Conservation (phyloP, 2,329 filamentous ascomycete species). For the Endoconidiophora laricicola region DNA sequence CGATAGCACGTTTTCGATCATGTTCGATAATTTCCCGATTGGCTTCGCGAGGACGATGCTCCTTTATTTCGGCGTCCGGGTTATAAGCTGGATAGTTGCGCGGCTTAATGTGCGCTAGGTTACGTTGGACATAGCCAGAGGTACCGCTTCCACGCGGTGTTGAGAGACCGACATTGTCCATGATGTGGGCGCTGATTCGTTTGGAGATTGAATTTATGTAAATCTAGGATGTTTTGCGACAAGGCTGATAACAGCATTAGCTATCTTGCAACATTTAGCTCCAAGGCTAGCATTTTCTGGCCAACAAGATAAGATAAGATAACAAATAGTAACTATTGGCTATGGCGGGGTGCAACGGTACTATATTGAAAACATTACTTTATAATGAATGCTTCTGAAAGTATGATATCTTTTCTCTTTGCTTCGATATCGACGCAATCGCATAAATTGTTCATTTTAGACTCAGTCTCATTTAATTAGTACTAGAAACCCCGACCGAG, state of each 20-base stretch:
- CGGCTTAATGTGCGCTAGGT: constrained; percentile 72
- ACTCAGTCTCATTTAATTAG: too few relatives aligned
- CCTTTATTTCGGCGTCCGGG: constrained; percentile 52
- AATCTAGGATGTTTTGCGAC: not conserved
- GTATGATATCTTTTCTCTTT: too few relatives aligned
- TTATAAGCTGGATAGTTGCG: constrained; percentile 51
- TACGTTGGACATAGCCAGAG: constrained; percentile 93
- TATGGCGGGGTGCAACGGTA: constrained; percentile 1
- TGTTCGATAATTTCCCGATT: constrained; percentile 90
- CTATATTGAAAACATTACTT: not conserved
- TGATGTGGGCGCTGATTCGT: not conserved
- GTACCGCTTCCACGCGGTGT: constrained; percentile 92
- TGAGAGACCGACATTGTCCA: constrained; percentile 77
- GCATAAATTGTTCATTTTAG: too few relatives aligned
- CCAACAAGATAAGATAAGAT: constrained; percentile 5
- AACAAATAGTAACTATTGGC: not conserved
- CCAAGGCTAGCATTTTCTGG: constrained; percentile 6
- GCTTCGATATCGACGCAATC: too few relatives aligned
- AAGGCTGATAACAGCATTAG: constrained; percentile 3
- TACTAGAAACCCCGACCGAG: too few relatives aligned
- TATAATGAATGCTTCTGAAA: not conserved
- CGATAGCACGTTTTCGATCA: constrained; percentile 76
- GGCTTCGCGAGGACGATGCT: constrained; percentile 65
- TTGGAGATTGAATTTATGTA: not conserved
- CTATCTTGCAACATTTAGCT: not conserved